Percentiles rank a stretch among this genome's conserved stretches.
Evolutionary conservation across 371 early-diverging fungal genomes (phyloP).

Genomic region (Saksenaea vasiformis): DNA sequence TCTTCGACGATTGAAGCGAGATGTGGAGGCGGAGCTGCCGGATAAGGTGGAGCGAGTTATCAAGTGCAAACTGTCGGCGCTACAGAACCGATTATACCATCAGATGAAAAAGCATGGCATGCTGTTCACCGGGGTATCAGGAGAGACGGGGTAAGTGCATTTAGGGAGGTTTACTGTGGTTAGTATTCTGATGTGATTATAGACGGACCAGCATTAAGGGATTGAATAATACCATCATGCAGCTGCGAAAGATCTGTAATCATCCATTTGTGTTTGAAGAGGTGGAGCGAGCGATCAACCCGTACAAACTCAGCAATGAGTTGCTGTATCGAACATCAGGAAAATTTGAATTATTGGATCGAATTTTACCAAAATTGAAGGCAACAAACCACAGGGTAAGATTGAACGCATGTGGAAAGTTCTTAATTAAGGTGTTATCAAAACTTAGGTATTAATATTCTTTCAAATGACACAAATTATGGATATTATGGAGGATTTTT

Average conservation of each 20-base stretch:
- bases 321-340: slow-evolving; percentile 83
- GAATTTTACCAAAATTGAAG: slow-evolving; percentile 91
- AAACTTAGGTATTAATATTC: slow-evolving; percentile 86
- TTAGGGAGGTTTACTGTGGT: neutral
- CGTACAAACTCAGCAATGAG: slow-evolving; percentile 57
- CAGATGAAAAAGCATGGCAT: slow-evolving; percentile 80
- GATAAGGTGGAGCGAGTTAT: slow-evolving; percentile 98
- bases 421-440: neutral
- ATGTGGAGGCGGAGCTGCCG: slow-evolving; percentile 98
- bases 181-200: slow-evolving; percentile 1
- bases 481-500: slow-evolving; percentile 97
- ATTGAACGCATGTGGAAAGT: neutral
- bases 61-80: slow-evolving; percentile 88
- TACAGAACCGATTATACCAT: slow-evolving; percentile 78
- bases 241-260: slow-evolving; percentile 98
- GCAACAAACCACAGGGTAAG: slow-evolving; percentile 83
- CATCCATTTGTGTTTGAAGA: slow-evolving; percentile 99
- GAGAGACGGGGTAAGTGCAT: slow-evolving; percentile 55
- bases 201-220: slow-evolving; percentile 75
- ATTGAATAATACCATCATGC: slow-evolving; percentile 98
- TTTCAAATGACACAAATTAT: slow-evolving; percentile 99
- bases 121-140: slow-evolving; percentile 56
- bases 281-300: slow-evolving; percentile 85
- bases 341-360: slow-evolving; percentile 98
- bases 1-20: slow-evolving; percentile 97